Evolutionary conservation across 2,329 filamentous ascomycete genomes (phyloP), one percentile per base, ranked within the genome.

Genomic region (Cercospora janseana): DNA sequence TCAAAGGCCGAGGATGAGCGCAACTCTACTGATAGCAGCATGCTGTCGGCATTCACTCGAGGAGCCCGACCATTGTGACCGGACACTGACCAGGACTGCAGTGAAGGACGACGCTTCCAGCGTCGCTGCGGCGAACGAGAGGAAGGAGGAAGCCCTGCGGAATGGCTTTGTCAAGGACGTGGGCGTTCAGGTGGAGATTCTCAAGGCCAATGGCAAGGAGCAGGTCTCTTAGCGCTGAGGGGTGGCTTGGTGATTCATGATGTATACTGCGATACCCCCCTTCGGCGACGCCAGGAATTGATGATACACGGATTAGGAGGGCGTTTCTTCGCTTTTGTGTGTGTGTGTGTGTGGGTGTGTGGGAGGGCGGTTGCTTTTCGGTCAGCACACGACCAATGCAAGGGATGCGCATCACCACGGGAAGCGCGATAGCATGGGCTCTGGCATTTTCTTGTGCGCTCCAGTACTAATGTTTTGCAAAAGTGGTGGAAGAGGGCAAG

Each of bases 1-100:
- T 66, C 55, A 51, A 62, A 50, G 58, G 63, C 49, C 50, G 63
- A 55, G 60, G 69, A 73, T 69, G 61, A 58, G 58, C 62, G 62
- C 55, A 62, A 57, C 47, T 60, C 57, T 32, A 61, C 58, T 52
- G 63, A 65, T 54, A 60, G 51, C 54, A 65, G 47, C 53, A 65
- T 63, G 63, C 52, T 63, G 13, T 49, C 54, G 35, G 54, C 61
- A 15, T 48, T 64, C 24, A 60, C 52, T 50, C 61, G 60, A 35
- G 60, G 57, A 49, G 54, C 60, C 34, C 55, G 53, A 44, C 51
- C 50, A 58, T 44, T 37, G 37, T 51, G 13, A 38, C 16, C 35
- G 51, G 50, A 58, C 56, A 59, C 60, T 63, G 59, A 63, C 61
- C 43, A 38, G 57, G 56, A 58, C 60, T 57, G 59, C 61, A 64